Conservation (phyloP, 495 filamentous ascomycete genomes). For the Penicillium roqueforti region DNA sequence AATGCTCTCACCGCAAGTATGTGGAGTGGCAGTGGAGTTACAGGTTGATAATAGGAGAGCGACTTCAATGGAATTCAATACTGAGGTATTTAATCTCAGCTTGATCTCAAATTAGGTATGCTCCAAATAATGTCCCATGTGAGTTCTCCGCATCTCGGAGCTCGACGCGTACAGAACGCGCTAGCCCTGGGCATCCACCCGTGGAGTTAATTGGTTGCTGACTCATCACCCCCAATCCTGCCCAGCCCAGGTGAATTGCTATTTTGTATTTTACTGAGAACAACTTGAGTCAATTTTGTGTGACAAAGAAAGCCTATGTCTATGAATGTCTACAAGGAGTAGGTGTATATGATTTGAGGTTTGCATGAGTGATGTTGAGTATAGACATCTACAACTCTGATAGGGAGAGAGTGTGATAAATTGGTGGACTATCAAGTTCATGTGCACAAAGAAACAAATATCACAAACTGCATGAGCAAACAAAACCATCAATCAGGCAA, state of each 20-base stretch:
- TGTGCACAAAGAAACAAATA: not conserved
- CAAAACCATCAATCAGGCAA: not conserved
- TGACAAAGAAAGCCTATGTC: not conserved
- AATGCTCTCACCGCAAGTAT: not conserved
- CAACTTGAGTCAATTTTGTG: not conserved
- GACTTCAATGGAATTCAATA: not conserved
- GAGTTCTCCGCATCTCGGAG: not conserved
- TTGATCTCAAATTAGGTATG: not conserved
- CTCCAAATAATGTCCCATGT: not conserved
- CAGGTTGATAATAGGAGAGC: not conserved
- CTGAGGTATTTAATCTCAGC: not conserved
- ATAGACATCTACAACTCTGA: not conserved
- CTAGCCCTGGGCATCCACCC: conserved; percentile 8
- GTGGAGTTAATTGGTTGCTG: conserved; percentile 23
- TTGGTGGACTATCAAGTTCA: no score
- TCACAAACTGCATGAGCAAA: not conserved
- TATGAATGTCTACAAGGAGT: not conserved
- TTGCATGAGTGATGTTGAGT: not conserved
- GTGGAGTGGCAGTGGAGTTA: not conserved
- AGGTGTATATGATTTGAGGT: not conserved
- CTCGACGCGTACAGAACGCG: conserved; percentile 19
- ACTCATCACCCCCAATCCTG: conserved; percentile 13
- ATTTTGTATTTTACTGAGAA: not conserved
- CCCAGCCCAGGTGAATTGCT: no score
- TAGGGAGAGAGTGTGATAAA: no score